A percentile compares a stretch with the other conserved stretches of the same genome.
These are phyloP conservation scores for Fusarium sp. DNA, from an alignment of 2,329 filamentous ascomycete genomes.

Conservation along the genomic window DNA sequence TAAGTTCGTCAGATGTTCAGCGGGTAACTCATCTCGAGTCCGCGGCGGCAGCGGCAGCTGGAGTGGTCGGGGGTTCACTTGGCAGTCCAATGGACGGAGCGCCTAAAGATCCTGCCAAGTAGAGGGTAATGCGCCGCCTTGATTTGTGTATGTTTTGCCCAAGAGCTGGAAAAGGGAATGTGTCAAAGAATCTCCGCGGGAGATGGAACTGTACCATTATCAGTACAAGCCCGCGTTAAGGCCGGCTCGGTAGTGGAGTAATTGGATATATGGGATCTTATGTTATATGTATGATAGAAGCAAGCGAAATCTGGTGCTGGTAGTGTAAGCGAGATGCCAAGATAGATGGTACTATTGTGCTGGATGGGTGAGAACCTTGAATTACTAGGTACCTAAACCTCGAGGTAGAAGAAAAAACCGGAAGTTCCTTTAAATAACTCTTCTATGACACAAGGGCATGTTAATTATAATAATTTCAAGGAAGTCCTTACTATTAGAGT, in stretches of 20 bases:
- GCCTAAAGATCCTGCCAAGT: constrained; percentile 42
- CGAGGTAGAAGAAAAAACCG: no score
- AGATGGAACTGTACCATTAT: constrained; percentile 31
- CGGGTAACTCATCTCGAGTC: constrained; percentile 69
- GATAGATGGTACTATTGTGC: constrained; percentile 7
- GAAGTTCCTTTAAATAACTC: no score
- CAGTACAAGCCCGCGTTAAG: constrained; percentile 4
- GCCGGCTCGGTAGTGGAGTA: constrained; percentile 13
- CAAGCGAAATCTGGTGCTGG: constrained; percentile 10
- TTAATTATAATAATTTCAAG: no score
- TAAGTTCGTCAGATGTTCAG: constrained; percentile 75
- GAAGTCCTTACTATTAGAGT: no score
- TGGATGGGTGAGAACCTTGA: constrained; percentile 8
- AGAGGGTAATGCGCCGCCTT: constrained; percentile 22
- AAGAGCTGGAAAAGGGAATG: constrained; percentile 15
- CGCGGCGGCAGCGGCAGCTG: constrained; percentile 56
- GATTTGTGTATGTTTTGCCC: constrained; percentile 25
- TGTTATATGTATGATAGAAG: constrained; percentile 10
- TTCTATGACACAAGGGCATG: no score
- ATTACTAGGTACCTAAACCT: no score
- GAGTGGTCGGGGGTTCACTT: constrained; percentile 53
- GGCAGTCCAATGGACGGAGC: constrained; percentile 44
- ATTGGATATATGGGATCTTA: constrained; percentile 17
- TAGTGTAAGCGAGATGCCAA: constrained; percentile 18
- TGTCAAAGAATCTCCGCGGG: constrained; percentile 8